Evolutionary conservation across 1,284 basidiomycete genomes (phyloP).

Genomic region (Lignosus rhinocerotis): DNA sequence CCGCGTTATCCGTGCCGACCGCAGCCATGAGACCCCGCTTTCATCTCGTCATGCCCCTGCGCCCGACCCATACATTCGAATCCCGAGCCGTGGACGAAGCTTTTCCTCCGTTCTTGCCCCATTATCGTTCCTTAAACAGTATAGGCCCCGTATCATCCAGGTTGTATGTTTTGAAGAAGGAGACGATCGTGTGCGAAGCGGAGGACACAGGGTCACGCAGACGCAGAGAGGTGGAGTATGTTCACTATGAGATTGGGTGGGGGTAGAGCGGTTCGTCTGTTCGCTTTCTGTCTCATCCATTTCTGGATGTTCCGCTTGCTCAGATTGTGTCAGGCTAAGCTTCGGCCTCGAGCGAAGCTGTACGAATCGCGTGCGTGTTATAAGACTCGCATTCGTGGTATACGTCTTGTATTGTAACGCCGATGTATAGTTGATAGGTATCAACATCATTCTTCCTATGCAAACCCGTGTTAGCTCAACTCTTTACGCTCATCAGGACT

Average conservation of each 20-base stretch:
- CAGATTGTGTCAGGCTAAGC: not conserved
- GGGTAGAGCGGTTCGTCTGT: not conserved
- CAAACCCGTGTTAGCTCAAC: too few relatives aligned
- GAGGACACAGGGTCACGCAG: slow-evolving; percentile 26
- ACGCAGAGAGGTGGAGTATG: slow-evolving; percentile 52
- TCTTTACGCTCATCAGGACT: too few relatives aligned
- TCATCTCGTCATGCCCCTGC: slow-evolving; percentile 75
- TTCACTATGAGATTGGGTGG: slow-evolving; percentile 71
- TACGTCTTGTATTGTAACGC: too few relatives aligned
- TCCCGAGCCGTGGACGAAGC: slow-evolving; percentile 55
- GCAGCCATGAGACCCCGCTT: slow-evolving; percentile 40
- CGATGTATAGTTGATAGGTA: too few relatives aligned
- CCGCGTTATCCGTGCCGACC: not conserved
- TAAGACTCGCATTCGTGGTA: too few relatives aligned
- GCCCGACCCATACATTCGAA: slow-evolving; percentile 63
- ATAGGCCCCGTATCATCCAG: not conserved
- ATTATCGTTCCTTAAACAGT: not conserved
- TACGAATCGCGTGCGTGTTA: too few relatives aligned
- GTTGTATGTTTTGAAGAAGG: slow-evolving; percentile 49
- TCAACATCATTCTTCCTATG: too few relatives aligned
- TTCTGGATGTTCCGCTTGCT: not conserved
- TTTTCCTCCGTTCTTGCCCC: slow-evolving; percentile 42
- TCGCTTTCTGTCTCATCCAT: not conserved
- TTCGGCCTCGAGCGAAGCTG: too few relatives aligned
- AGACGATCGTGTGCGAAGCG: slow-evolving; percentile 56